Evolutionary conservation across 208 protist species (phyloP).

Genomic region (Trypanosoma cruzi): DNA sequence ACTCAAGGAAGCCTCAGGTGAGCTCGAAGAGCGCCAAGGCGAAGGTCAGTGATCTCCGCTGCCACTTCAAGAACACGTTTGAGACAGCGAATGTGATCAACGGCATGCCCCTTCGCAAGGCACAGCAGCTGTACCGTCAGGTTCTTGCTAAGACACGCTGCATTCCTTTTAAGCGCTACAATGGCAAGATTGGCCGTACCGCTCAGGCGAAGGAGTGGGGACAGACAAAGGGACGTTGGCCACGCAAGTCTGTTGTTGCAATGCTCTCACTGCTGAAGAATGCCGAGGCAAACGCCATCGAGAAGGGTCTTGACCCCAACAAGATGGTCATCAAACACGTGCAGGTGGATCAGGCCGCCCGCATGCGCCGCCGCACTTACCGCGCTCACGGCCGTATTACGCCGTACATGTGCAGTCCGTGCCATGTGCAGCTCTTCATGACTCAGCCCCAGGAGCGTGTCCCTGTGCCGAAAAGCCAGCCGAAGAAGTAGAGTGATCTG

Average conservation of each 20-base stretch:
- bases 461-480: slow-evolving; percentile 74
- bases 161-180: slow-evolving; percentile 96
- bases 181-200: slow-evolving; percentile 91
- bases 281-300: slow-evolving; percentile 89
- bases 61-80: slow-evolving; percentile 96
- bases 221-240: slow-evolving; percentile 94
- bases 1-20: slow-evolving; percentile 91
- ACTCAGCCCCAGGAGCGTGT: slow-evolving; percentile 85
- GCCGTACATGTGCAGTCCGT: slow-evolving; percentile 94
- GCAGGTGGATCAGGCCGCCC: slow-evolving; percentile 90
- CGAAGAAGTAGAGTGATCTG: slow-evolving; percentile 84
- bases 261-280: slow-evolving; percentile 95
- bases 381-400: slow-evolving; percentile 95
- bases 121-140: slow-evolving; percentile 93
- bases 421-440: slow-evolving; percentile 77
- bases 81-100: slow-evolving; percentile 94
- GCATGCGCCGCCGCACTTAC: slow-evolving; percentile 94
- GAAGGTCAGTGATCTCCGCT: slow-evolving; percentile 90
- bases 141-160: slow-evolving; percentile 94
- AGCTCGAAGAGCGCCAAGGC: slow-evolving; percentile 85
- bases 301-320: slow-evolving; percentile 91
- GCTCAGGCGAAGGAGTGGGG: slow-evolving; percentile 94
- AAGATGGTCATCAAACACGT: slow-evolving; percentile 95
- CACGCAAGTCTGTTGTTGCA: slow-evolving; percentile 93
- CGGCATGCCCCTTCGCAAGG: slow-evolving; percentile 75